These are phyloP conservation scores for Colletotrichum sp. DNA, from an alignment of 2,329 filamentous ascomycete species.

Conservation along the genomic window DNA sequence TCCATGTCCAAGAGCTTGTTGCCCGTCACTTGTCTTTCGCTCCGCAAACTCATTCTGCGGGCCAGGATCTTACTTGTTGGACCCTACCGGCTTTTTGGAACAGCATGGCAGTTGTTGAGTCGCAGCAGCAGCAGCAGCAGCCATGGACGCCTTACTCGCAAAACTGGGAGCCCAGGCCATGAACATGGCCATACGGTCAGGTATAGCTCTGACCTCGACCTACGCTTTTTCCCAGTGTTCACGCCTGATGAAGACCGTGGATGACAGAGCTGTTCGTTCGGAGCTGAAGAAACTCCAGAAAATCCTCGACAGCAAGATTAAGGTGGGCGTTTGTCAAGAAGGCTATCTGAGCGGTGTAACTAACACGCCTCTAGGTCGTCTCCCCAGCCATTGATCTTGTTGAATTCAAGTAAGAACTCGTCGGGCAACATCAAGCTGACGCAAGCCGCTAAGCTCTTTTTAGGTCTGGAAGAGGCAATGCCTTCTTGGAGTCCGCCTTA, in stretches of 20 bases:
- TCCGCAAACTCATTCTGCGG: not conserved
- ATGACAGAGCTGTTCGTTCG: slow-evolving; percentile 67
- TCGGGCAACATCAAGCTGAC: not conserved
- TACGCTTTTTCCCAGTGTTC: slow-evolving; percentile 86
- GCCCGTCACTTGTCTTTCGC: not conserved
- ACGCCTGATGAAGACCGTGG: slow-evolving; percentile 76
- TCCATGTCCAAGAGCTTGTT: not conserved
- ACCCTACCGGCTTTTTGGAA: not conserved
- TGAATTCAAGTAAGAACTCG: slow-evolving; percentile 72
- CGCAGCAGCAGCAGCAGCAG: not conserved
- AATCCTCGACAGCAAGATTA: slow-evolving; percentile 84
- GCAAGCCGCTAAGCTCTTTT: slow-evolving; percentile 24
- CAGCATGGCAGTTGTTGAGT: slow-evolving; percentile 8
- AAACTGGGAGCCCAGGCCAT: slow-evolving; percentile 72
- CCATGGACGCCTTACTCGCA: slow-evolving; percentile 72
- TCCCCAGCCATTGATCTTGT: slow-evolving; percentile 92
- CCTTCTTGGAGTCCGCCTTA: slow-evolving; percentile 79
- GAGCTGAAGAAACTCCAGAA: slow-evolving; percentile 76
- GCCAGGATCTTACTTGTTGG: not conserved
- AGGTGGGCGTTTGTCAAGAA: slow-evolving; percentile 48
- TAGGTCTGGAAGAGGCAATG: slow-evolving; percentile 58
- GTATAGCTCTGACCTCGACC: slow-evolving; percentile 81
- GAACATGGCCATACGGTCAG: slow-evolving; percentile 90
- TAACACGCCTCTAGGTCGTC: slow-evolving; percentile 64
- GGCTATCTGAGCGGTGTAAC: not conserved